Evolutionary conservation across 2,329 filamentous ascomycete genomes (phyloP).

Genomic region (Purpureocillium takamizusanense): DNA sequence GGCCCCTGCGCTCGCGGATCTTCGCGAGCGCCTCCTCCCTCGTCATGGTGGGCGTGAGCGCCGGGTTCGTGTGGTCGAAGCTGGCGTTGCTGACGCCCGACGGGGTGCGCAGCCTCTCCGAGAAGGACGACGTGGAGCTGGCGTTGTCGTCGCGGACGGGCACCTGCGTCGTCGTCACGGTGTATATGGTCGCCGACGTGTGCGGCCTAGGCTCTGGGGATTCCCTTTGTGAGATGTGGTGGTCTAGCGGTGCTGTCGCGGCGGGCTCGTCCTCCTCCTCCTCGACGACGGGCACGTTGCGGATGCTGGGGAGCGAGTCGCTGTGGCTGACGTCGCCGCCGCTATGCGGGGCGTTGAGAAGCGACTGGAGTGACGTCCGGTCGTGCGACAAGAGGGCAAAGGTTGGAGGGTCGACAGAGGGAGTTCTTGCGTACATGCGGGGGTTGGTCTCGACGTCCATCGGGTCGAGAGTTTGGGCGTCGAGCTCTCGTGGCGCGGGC

Average conservation of each 20-base stretch:
- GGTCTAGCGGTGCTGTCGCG: too few species aligned
- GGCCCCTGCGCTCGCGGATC: constrained; percentile 63
- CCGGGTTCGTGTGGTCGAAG: constrained; percentile 48
- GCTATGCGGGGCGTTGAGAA: constrained; percentile 49
- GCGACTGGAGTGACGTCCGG: constrained; percentile 50
- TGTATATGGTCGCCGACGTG: constrained; percentile 37
- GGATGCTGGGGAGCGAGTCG: constrained; percentile 27
- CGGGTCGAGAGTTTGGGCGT: constrained; percentile 10
- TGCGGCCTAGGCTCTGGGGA: constrained; percentile 29
- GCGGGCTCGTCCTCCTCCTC: constrained; percentile 9
- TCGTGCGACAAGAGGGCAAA: constrained; percentile 44
- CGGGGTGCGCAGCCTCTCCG: constrained; percentile 35
- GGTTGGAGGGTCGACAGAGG: constrained; percentile 53
- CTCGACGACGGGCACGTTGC: constrained; percentile 29
- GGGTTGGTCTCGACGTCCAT: constrained; percentile 22
- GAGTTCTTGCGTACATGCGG: constrained; percentile 45
- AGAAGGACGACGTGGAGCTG: constrained; percentile 29
- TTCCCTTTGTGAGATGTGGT: constrained; percentile 9
- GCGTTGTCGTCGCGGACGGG: constrained; percentile 38
- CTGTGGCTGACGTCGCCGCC: constrained; percentile 25
- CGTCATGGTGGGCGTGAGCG: constrained; percentile 56
- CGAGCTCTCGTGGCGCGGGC: constrained; percentile 7
- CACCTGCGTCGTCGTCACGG: constrained; percentile 41
- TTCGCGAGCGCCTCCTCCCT: constrained; percentile 68
- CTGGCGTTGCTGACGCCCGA: constrained; percentile 26